Percentiles rank a stretch among this genome's conserved stretches.
phyloP scores from a whole-genome alignment of 352 stramenopile genomes.

The Phytophthora sp. region DNA sequence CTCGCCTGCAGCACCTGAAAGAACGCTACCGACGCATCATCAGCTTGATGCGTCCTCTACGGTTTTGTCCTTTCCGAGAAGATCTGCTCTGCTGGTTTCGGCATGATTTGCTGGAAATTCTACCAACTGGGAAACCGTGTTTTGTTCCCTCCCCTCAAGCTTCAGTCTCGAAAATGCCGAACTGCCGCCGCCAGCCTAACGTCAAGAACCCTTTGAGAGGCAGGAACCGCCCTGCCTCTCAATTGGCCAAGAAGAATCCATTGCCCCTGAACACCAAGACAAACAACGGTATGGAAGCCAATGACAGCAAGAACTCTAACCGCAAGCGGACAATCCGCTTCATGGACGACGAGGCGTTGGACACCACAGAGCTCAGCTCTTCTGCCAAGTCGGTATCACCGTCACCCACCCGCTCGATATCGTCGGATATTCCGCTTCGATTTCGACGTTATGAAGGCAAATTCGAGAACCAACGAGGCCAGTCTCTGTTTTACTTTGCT shows the following conservation, averaged over 20 bases:
- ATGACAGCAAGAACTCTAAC: conserved; percentile 2
- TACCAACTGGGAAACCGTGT: background rate
- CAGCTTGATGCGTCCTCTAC: background rate
- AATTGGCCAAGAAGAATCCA: conserved; percentile 22
- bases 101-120: conserved; percentile 12
- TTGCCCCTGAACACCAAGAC: conserved; percentile 9
- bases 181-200: conserved; percentile 28
- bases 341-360: conserved; percentile 23
- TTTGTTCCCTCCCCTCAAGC: no score
- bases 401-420: conserved; percentile 12
- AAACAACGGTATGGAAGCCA: background rate
- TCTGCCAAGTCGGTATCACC: conserved; percentile 3
- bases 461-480: conserved; percentile 44
- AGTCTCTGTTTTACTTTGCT: conserved; percentile 49
- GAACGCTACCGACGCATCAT: background rate
- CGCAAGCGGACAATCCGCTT: conserved; percentile 31
- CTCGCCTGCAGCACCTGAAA: conserved; percentile 16
- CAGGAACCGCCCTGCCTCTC: conserved; percentile 8
- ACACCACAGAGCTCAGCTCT: conserved; percentile 21
- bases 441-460: conserved; percentile 46
- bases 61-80: conserved; percentile 7
- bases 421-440: conserved; percentile 27
- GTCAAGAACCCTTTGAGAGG: conserved; percentile 16
- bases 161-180: conserved; percentile 35
- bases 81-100: conserved; percentile 4